Evolutionary conservation across 306 rosid species (phyloP), one percentile per base, ranked within the genome.

Genomic region (Urtica urens): DNA sequence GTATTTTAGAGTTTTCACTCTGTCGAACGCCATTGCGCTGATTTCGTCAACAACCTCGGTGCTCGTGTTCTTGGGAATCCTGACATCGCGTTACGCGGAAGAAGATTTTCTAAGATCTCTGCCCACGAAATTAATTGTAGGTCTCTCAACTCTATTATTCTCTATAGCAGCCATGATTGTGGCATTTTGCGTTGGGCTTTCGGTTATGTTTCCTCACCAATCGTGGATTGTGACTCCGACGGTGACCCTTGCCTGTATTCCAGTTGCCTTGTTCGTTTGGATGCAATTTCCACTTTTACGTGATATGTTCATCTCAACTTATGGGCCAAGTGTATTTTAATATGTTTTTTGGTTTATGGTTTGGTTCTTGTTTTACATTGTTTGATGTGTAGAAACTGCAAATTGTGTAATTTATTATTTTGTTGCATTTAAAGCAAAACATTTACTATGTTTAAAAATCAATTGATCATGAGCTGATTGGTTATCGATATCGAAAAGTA

Each of bases 81-180:
- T 77, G 15, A 69, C 65, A 0, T 60, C 84, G 2, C 59, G 84
- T 29, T 78, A 73, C 21, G 69, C 73, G 0, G 78, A 70, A 20
- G 54, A 60, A 3, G 82, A 76, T 7, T 76, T 76, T 37, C 53
- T 46, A 6, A 51, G 1, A 13, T 56, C 75, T 9, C 18, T 76
- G 1, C 78, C 76, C 3, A 22, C 23, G 45, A 76, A 61, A 62
- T 22, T 75, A 51, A 66, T 71, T 10, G 31, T 31, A 39, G 82
- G 78, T 11, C 21, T 75, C 2, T n/a, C 64, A 0, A 30, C 82
- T 4, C 44, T 76, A 0, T 76, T 72, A 42, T 2, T 76, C 45
- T 76, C 82, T 15, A 60, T 72, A 29, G 49, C 55, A 18, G 51
- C 75, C 59, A 72, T 76, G 82, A 60, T 68, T 63, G 34, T 60